phyloP scores from a whole-genome alignment of 179 eudicot species.

The Heliamphora pulchella region DNA sequence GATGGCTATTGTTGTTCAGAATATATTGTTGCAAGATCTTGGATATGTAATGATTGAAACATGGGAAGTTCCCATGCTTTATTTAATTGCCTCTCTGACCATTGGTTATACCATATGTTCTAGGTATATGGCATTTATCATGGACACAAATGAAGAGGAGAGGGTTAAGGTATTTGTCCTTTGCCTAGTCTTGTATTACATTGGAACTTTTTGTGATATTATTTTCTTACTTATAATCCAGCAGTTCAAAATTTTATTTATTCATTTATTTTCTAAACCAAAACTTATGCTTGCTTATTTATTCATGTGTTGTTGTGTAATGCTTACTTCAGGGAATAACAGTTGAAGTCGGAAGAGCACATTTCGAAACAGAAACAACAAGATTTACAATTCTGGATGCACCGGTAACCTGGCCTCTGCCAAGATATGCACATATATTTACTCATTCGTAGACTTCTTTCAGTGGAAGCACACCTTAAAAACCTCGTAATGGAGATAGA shows the following conservation, averaged over 20 bases:
- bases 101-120: not conserved
- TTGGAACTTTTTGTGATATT: not conserved
- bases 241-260: not conserved
- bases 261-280: not conserved
- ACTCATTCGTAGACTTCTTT: not conserved
- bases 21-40: not conserved
- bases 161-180: slow-evolving; percentile 62
- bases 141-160: slow-evolving; percentile 99
- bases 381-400: slow-evolving; percentile 98
- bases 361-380: slow-evolving; percentile 85
- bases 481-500: not conserved
- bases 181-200: not conserved
- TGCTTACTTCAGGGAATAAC: slow-evolving; percentile 60
- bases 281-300: not conserved
- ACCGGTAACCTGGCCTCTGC: slow-evolving; percentile 46
- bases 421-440: not conserved
- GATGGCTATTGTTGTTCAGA: not conserved
- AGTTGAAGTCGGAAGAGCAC: slow-evolving; percentile 98
- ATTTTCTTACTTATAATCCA: not conserved
- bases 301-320: not conserved
- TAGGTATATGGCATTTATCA: slow-evolving; percentile 99
- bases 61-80: not conserved
- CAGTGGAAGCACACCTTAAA: not conserved
- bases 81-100: not conserved
- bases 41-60: not conserved